Base-by-base conservation (phyloP, 805 yeast species). In the Clavispora carvajalis region DNA sequence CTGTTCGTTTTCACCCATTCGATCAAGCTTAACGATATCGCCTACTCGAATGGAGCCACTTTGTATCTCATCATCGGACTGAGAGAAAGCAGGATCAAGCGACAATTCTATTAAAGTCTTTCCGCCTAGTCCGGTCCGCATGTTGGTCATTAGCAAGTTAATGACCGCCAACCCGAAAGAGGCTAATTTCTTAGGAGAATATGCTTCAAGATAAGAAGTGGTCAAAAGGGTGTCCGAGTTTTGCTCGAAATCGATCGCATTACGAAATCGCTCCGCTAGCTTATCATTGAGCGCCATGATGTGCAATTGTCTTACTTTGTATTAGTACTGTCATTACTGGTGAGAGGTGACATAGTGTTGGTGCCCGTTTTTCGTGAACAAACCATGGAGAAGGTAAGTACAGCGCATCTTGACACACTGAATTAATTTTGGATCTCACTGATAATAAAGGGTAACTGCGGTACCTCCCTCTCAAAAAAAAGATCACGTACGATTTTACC, bases 41-140 rank as follows among this genome's bases (percentile, higher is more conserved):
- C 96, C 96, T 4, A 75, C 73, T 47, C 79, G 72, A 21, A 87
- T 58, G 18, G 76, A 77, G 1, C 85, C 83, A 13, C 62, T 48
- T 11, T 65, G 69, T 6, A 76, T 55, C 22, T 54, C 62, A 9
- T 51, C 61, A 57, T 52, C 39, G 46, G 52, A 9, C 63, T 36
- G 53, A 18, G 49, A 50, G 37, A 55, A 74, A 2, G 71, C 71
- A 0, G 81, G 65, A 46, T 85, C 91, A 22, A 69, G 63, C 13
- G 52, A 67, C 38, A 91, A 60, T 47, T 87, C 95, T 11, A 87
- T 51, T 5, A 82, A 66, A 1, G 79, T 67, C 43, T 80, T 77
- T 2, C 96, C 96, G 12, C 87, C 95, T 8, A 87, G 63, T 0
- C 95, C 95, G 0, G 90, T 83, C 40, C 83, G 68, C 2, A 85